Evolutionary conservation across 257 asterid species (phyloP), one percentile per base, ranked within the genome.

Genomic region (Osmanthus fragrans): DNA sequence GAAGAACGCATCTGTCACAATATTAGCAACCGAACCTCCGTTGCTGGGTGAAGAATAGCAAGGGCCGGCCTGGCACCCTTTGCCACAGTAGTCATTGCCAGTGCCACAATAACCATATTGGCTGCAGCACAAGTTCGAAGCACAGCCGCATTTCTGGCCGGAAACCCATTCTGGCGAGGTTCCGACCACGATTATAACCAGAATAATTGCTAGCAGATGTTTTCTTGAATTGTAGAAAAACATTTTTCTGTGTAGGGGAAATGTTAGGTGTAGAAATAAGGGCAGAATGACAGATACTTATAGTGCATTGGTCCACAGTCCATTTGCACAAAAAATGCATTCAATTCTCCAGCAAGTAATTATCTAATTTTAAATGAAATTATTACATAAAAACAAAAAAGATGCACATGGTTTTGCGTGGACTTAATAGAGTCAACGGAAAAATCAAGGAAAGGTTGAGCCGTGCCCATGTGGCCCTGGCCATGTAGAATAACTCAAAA

Each of bases 81-180:
- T 3, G 7, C 92, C 90, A 71, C 92, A 86, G 45, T 81, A 88
- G 13, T 47, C 82, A 12, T 2, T 29, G 0, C 77, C 77, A 29
- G 82, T 74, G 25, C 92, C 92, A 51, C 92, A 88, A 21, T 72
- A 86, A 47, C 92, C 92, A 58, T 29, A 84, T 18, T 37, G 81
- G 80, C 90, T 86, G 67, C 92, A 88, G 73, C 92, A 88, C 47
- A 76, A 39, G 66, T 85, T 75, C 9, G 83, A n/a, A 0, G 83
- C 69, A 16, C 92, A 88, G 34, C 90, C 82, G 73, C 92, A 86
- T 70, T 86, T 83, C 5, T 88, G 90, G 58, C 81, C 80, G 18
- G 75, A 71, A 5, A 54, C 82, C 5, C 2, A 33, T 45, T 9
- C 66, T 71, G 72, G 77, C 12, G 23, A 0, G 58, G 7, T 2